Percentiles rank a stretch among this genome's conserved stretches.
phyloP scores from a whole-genome alignment of 2,329 filamentous ascomycete species.

The Ceratocystis destructans region DNA sequence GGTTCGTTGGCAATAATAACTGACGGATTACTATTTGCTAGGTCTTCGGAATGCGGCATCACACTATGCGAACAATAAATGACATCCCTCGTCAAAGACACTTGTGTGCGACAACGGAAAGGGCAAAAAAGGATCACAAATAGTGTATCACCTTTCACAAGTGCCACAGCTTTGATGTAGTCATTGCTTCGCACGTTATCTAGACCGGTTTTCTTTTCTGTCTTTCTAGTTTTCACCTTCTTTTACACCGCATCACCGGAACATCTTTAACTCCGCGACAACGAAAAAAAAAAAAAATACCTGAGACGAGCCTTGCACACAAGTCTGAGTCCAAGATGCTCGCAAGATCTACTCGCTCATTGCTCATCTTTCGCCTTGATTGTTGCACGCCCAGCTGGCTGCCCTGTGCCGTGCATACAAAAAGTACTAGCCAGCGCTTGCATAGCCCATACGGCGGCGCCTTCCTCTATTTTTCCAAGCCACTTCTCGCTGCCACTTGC shows the following conservation, averaged over 20 bases:
- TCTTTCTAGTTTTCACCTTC: background rate
- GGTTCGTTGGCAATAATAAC: background rate
- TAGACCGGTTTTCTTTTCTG: background rate
- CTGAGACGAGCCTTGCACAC: background rate
- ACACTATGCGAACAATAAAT: background rate
- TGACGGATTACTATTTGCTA: constrained; percentile 1
- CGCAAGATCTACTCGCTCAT: background rate
- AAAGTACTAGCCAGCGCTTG: background rate
- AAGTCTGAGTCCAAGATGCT: background rate
- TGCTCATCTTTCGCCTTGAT: constrained; percentile 1
- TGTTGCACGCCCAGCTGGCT: background rate
- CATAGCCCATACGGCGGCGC: background rate
- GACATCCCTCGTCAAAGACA: background rate
- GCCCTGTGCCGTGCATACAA: constrained; percentile 5
- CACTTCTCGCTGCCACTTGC: constrained; percentile 3
- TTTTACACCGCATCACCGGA: background rate
- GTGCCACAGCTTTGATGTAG: background rate
- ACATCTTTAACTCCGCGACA: background rate
- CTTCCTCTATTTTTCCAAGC: background rate
- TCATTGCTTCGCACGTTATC: background rate
- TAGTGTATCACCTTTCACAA: background rate
- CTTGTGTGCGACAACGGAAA: background rate
- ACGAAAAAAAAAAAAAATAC: background rate
- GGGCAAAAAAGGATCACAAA: background rate
- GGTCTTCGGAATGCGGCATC: constrained; percentile 3